Evolutionary conservation across 129 eudicot species (phyloP).

Genomic region (Solidago caesia): DNA sequence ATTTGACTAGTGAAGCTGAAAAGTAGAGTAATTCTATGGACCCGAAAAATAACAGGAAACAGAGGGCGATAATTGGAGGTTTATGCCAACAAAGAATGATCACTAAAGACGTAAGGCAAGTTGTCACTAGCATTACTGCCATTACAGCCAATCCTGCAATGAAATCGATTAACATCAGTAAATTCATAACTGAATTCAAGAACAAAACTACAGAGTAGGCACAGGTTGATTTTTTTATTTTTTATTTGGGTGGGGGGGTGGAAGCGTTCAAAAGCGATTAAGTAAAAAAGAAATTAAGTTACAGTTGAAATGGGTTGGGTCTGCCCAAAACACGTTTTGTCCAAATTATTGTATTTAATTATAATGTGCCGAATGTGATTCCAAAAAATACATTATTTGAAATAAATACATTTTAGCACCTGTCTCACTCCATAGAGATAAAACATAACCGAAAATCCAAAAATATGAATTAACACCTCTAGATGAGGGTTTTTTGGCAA

Average conservation of each 20-base stretch:
- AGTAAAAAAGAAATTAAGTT: too few relatives aligned
- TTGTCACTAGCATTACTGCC: constrained; percentile 93
- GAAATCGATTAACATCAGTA: not conserved
- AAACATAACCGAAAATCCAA: not conserved
- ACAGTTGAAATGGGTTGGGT: not conserved
- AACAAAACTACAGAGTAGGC: not conserved
- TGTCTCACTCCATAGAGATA: not conserved
- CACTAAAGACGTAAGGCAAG: constrained; percentile 82
- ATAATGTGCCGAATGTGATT: not conserved
- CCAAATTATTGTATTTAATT: not conserved
- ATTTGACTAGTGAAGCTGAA: constrained; percentile 83
- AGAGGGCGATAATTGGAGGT: constrained; percentile 64
- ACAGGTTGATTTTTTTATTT: not conserved
- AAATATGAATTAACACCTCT: not conserved
- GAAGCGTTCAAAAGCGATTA: not conserved
- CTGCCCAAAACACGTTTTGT: not conserved
- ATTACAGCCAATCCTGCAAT: constrained; percentile 84
- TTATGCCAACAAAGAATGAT: constrained; percentile 87
- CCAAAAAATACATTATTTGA: not conserved
- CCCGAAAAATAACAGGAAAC: constrained; percentile 76
- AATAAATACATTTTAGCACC: not conserved
- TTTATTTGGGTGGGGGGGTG: not conserved
- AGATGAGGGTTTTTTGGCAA: not conserved
- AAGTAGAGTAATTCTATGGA: constrained; percentile 78
- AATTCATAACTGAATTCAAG: not conserved